Percentiles rank a stretch among this genome's conserved stretches.
Evolutionary conservation across 1,139 yeast genomes (phyloP).

Genomic region (Saccharomyces uvarum): DNA sequence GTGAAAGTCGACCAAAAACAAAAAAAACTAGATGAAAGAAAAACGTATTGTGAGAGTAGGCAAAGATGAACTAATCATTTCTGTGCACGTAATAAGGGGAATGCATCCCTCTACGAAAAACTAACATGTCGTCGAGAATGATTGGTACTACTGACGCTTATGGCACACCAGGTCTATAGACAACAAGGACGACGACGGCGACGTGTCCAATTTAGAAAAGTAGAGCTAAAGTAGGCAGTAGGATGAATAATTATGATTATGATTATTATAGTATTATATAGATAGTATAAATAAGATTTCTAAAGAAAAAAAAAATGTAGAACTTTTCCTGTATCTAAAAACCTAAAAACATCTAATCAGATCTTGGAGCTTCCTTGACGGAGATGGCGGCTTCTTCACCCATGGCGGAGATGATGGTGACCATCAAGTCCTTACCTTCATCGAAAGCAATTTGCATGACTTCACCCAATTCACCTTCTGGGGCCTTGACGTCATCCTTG

Average conservation of each 20-base stretch:
- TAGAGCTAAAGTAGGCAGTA: background rate
- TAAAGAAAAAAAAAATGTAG: background rate
- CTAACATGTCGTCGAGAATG: background rate
- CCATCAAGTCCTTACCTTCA: constrained; percentile 94
- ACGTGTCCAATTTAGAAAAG: background rate
- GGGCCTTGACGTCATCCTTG: constrained; percentile 97
- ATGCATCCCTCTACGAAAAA: background rate
- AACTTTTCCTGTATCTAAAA: background rate
- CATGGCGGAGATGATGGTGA: constrained; percentile 96
- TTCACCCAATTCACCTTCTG: constrained; percentile 97
- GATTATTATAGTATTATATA: background rate
- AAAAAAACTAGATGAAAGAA: too few species aligned
- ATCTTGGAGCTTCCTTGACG: constrained; percentile 95
- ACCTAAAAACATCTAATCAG: constrained; percentile 28
- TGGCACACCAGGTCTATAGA: background rate
- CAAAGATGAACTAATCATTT: too few species aligned
- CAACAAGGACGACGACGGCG: background rate
- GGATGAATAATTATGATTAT: background rate
- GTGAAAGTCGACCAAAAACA: too few species aligned
- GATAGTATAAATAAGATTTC: background rate
- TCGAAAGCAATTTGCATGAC: constrained; percentile 86
- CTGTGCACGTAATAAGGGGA: background rate
- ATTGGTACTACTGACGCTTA: background rate
- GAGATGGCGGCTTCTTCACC: constrained; percentile 98
- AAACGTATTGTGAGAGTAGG: too few species aligned